Base-by-base conservation (phyloP, 192 early-diverging fungal species). In the Dissophora globulifera region DNA sequence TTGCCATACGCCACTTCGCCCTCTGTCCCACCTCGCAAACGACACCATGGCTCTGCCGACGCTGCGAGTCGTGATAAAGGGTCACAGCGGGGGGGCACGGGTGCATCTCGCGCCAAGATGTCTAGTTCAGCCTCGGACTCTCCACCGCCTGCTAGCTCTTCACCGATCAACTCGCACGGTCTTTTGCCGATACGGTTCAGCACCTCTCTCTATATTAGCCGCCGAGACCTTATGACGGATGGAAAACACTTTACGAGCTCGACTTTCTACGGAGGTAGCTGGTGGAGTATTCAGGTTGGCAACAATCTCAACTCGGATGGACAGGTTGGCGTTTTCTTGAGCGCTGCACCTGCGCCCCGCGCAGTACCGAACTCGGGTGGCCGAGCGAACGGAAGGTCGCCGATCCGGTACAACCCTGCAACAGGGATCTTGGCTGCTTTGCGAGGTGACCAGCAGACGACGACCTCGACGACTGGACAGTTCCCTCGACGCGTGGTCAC, bases 241-340 rank as follows among this genome's bases (percentile, higher is more conserved):
- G 72, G 72, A 1, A 76, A 76, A 22, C 58, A 76, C 29, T 76
- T 76, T 25, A 76, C 72, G 23, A 67, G 45, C 30, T 76, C 72
- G 38, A 76, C 72, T 12, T 76, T 76, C 31, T 76, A 76, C 50
- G 72, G 63, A 0, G 72, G 72, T 8, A 76, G 72, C 35, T 76
- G 72, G 72, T 76, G 72, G 72, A 76, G 72, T 25, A 76, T 76
- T 35, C 72, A 76, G 30, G 72, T 76, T 2, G 63, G 63, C 15
- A 76, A 76, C 23, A 67, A 67, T 16, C 61, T 76, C 2, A 76
- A 66, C 33, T 27, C 50, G 35, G 55, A 61, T 10, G 58, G 58
- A 16, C 64, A 60, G 20, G 58, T 76, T 1, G 72, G 72, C 4
- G 58, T 76, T 4, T 76, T 67, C 42, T 50, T 76, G 35, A 76